A percentile compares a stretch with the other conserved stretches of the same genome.
Conservation (phyloP, 108 stramenopile species). For the Stephanodiscus minutulus region DNA sequence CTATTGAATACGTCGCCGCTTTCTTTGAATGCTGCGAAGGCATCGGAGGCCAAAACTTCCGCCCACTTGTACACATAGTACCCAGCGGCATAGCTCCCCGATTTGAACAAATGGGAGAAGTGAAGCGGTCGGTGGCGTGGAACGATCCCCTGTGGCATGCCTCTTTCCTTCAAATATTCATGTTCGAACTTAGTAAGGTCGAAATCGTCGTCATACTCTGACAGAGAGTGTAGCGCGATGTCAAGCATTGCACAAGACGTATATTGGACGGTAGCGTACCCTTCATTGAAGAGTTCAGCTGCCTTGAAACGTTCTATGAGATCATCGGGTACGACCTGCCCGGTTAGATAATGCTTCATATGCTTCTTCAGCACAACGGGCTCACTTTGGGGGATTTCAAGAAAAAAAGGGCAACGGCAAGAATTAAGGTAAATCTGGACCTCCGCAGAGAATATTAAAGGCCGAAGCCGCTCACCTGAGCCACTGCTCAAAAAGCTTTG, state of each 20-base stretch:
- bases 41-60: conserved; percentile 76
- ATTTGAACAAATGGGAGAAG: conserved; percentile 71
- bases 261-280: conserved; percentile 78
- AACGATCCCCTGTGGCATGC: conserved; percentile 82
- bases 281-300: conserved; percentile 72
- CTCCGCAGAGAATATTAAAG: too few relatives aligned
- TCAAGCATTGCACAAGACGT: conserved; percentile 78
- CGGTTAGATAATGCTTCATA: conserved; percentile 66
- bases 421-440: too few relatives aligned
- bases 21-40: conserved; percentile 77
- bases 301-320: conserved; percentile 67
- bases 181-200: conserved; percentile 70
- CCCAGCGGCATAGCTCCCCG: conserved; percentile 63
- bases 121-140: conserved; percentile 81
- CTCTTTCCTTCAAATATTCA: conserved; percentile 58
- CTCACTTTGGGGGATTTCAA: conserved; percentile 16
- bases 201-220: conserved; percentile 70
- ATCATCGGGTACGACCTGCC: conserved; percentile 72
- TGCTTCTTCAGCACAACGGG: conserved; percentile 65
- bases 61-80: conserved; percentile 69
- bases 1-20: conserved; percentile 69
- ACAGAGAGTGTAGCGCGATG: conserved; percentile 68
- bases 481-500: conserved; percentile 68
- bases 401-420: neutral
- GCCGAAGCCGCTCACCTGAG: conserved; percentile 47